These are phyloP conservation scores for Casuarina glauca DNA, from an alignment of 306 rosid genomes.

Conservation along the genomic window DNA sequence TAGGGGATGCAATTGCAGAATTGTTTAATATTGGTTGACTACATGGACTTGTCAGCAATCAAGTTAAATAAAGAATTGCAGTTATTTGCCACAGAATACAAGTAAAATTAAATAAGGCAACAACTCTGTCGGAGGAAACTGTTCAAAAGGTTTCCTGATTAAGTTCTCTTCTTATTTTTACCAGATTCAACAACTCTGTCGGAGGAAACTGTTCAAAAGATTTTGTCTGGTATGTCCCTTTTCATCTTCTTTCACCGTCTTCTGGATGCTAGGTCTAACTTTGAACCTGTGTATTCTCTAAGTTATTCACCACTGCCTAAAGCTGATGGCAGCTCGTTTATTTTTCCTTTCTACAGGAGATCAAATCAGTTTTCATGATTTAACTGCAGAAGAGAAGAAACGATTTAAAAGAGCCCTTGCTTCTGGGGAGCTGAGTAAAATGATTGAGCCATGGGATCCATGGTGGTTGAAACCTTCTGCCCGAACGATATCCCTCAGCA, in stretches of 20 bases:
- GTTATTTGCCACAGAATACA: neutral
- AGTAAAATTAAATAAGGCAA: neutral
- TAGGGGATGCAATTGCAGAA: neutral
- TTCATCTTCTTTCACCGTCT: neutral
- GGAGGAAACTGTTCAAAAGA: conserved; percentile 43
- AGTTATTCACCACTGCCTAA: neutral
- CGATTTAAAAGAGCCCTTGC: conserved; percentile 78
- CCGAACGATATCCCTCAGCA: conserved; percentile 61
- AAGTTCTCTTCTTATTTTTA: neutral
- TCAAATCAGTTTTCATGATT: conserved; percentile 70
- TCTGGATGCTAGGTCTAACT: neutral
- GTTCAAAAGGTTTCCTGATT: neutral
- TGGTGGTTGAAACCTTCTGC: conserved; percentile 93
- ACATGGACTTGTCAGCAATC: neutral
- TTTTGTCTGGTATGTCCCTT: conserved; percentile 36
- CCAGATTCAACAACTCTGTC: conserved; percentile 41
- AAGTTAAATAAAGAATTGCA: conserved; percentile 2
- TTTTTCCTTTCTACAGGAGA: conserved; percentile 50
- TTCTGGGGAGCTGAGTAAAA: conserved; percentile 82
- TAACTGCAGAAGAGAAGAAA: conserved; percentile 77
- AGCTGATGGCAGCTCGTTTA: conserved; percentile 17
- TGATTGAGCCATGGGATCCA: conserved; percentile 95
- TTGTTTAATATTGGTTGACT: neutral
- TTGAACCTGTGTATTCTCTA: neutral
- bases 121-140: neutral